Conservation (phyloP, 805 yeast genomes). For the Lachancea sp. region DNA sequence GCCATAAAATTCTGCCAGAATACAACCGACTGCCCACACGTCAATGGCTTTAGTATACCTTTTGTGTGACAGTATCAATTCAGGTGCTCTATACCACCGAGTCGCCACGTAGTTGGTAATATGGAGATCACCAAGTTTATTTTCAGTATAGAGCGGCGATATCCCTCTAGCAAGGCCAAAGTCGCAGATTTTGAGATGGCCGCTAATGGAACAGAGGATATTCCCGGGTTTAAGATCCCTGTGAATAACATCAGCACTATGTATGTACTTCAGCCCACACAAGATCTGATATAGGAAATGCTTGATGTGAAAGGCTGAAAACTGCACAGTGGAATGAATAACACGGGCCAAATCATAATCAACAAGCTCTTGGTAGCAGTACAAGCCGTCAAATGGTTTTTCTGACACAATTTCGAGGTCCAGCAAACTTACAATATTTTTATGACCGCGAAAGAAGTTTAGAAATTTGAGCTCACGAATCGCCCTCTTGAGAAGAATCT, state of each 20-base stretch:
- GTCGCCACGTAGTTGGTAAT: slow-evolving; percentile 90
- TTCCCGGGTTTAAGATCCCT: slow-evolving; percentile 92
- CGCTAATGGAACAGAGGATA: slow-evolving; percentile 67
- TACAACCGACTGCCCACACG: slow-evolving; percentile 93
- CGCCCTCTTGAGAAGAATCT: slow-evolving; percentile 68
- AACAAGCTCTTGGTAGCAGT: slow-evolving; percentile 80
- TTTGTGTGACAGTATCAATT: slow-evolving; percentile 57
- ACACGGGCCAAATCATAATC: slow-evolving; percentile 78
- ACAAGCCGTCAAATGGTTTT: slow-evolving; percentile 75
- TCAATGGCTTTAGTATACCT: slow-evolving; percentile 67
- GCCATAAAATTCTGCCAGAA: slow-evolving; percentile 76
- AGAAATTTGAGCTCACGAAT: slow-evolving; percentile 75
- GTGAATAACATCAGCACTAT: slow-evolving; percentile 87
- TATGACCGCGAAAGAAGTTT: slow-evolving; percentile 81
- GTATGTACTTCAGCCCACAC: slow-evolving; percentile 83
- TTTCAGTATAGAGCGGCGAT: slow-evolving; percentile 27
- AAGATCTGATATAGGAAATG: slow-evolving; percentile 72
- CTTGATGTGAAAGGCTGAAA: slow-evolving; percentile 79
- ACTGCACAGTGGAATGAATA: slow-evolving; percentile 68
- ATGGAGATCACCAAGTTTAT: slow-evolving; percentile 34
- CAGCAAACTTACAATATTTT: slow-evolving; percentile 65
- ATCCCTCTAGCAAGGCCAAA: slow-evolving; percentile 89
- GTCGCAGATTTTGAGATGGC: slow-evolving; percentile 80
- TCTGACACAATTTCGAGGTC: slow-evolving; percentile 66
- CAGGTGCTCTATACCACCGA: slow-evolving; percentile 95